Conservation (phyloP, 352 stramenopile species). For the Pythium utonaiense region DNA sequence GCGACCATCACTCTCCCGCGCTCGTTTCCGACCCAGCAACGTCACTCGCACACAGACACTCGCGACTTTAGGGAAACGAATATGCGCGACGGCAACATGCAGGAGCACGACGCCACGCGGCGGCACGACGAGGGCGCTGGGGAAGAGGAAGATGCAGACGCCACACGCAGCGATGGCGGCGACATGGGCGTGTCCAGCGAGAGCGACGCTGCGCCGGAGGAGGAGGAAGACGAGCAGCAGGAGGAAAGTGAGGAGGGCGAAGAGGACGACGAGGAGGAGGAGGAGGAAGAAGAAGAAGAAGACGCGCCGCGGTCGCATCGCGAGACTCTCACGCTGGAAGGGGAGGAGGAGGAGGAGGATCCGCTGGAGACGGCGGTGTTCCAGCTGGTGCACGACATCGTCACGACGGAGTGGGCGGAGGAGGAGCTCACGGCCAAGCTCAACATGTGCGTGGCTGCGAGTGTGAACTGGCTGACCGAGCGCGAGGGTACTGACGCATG, state of each 20-base stretch:
- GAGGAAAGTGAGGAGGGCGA: conserved; percentile 14
- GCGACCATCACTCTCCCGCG: conserved; percentile 15
- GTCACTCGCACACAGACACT: not conserved
- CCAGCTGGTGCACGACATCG: conserved; percentile 67
- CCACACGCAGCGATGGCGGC: too few species aligned
- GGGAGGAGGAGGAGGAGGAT: conserved; percentile 44
- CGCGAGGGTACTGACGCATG: not conserved
- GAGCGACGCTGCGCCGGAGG: not conserved
- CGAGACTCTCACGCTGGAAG: conserved; percentile 27
- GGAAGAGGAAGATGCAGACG: not conserved
- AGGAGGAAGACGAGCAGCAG: conserved; percentile 11
- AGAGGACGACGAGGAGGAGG: conserved; percentile 10
- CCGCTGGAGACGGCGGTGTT: conserved; percentile 55
- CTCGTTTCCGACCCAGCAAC: not conserved
- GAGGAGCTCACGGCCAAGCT: conserved; percentile 67
- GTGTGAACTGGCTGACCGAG: not conserved
- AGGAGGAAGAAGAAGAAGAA: conserved; percentile 1
- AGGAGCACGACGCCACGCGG: conserved; percentile 1
- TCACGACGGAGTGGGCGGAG: conserved; percentile 45
- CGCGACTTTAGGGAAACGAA: not conserved
- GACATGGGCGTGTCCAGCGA: too few species aligned
- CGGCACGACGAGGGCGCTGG: not conserved
- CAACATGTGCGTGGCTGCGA: conserved; percentile 51
- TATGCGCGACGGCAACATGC: not conserved
- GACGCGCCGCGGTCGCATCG: conserved; percentile 7